Conservation (phyloP, 345 rosid species). For the Eucalyptus regnans region DNA sequence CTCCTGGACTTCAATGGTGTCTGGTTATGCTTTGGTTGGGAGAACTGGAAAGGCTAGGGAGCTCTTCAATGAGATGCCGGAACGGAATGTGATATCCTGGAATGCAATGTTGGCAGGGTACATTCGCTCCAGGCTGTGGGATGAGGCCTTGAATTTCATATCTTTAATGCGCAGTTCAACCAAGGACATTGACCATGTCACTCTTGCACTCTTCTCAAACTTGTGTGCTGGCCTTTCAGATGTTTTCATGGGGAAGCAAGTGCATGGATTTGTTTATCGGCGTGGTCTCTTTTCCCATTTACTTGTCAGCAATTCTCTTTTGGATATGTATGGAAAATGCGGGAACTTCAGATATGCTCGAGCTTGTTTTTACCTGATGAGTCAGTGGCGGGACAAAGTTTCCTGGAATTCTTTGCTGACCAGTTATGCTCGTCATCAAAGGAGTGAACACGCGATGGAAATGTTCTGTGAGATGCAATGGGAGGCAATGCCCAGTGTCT, state of each 20-base stretch:
- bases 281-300: slow-evolving; percentile 30
- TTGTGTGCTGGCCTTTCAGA: slow-evolving; percentile 61
- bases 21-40: slow-evolving; percentile 59
- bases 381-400: slow-evolving; percentile 42
- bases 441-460: slow-evolving; percentile 52
- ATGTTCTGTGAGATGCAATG: slow-evolving; percentile 57
- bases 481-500: slow-evolving; percentile 48
- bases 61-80: slow-evolving; percentile 73
- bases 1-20: slow-evolving; percentile 66
- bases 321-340: slow-evolving; percentile 70
- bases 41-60: slow-evolving; percentile 49
- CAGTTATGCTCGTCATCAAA: slow-evolving; percentile 43
- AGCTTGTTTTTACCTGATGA: slow-evolving; percentile 60
- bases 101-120: slow-evolving; percentile 81
- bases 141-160: slow-evolving; percentile 49
- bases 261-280: slow-evolving; percentile 66
- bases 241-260: slow-evolving; percentile 62
- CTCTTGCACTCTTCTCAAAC: slow-evolving; percentile 47
- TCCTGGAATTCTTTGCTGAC: slow-evolving; percentile 80
- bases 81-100: slow-evolving; percentile 66
- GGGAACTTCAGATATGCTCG: slow-evolving; percentile 36
- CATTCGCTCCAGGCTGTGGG: slow-evolving; percentile 38
- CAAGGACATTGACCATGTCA: slow-evolving; percentile 46
- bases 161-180: slow-evolving; percentile 30
- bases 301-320: slow-evolving; percentile 53